phyloP scores from a whole-genome alignment of 2,329 filamentous ascomycete species.

The Curvularia sp. region DNA sequence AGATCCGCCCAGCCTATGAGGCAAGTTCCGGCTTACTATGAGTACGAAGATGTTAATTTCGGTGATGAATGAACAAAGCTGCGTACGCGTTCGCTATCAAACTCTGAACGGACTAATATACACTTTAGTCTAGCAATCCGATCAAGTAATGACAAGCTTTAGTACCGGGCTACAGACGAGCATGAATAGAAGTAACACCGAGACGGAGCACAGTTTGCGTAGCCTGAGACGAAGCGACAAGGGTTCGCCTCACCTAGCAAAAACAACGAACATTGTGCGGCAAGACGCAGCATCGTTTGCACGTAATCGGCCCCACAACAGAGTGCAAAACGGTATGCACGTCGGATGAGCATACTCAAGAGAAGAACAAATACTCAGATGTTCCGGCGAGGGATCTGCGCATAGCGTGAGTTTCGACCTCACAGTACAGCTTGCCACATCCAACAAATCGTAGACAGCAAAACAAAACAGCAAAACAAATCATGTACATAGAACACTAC shows the following conservation, averaged over 20 bases:
- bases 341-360: neutral
- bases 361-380: neutral
- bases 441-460: neutral
- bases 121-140: neutral
- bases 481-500: neutral
- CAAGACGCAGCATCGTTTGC: neutral
- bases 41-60: neutral
- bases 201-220: neutral
- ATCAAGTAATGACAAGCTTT: neutral
- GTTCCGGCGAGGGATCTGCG: neutral
- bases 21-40: neutral
- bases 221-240: neutral
- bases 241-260: neutral
- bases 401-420: neutral
- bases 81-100: neutral
- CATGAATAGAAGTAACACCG: neutral
- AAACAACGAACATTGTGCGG: neutral
- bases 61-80: neutral
- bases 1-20: too few species aligned
- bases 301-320: neutral
- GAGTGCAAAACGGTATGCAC: neutral
- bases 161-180: neutral
- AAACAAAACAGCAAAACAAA: conserved; percentile 5
- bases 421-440: neutral
- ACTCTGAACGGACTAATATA: neutral